Evolutionary conservation across 768 basidiomycete genomes (phyloP).

Genomic region (Tubosaeta sp.): DNA sequence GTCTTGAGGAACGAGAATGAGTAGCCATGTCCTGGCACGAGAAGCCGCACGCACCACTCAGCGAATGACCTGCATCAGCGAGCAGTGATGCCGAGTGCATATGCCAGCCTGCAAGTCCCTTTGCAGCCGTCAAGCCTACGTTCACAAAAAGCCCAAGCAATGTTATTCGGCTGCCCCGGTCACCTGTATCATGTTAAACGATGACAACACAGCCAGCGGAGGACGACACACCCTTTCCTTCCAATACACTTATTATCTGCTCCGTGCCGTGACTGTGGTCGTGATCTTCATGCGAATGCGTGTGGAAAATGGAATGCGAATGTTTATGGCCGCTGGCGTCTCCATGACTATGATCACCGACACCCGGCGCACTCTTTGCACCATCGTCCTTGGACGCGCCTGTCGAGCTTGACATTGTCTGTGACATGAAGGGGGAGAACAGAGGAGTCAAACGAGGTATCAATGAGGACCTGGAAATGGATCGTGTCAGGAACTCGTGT

Average conservation of each 20-base stretch:
- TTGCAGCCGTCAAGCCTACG: slow-evolving; percentile 72
- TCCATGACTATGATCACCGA: slow-evolving; percentile 31
- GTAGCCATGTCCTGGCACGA: slow-evolving; percentile 1
- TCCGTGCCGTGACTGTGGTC: slow-evolving; percentile 60
- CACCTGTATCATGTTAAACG: slow-evolving; percentile 42
- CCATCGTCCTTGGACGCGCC: slow-evolving; percentile 20
- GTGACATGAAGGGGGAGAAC: slow-evolving; percentile 17
- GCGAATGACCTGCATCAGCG: slow-evolving; percentile 90
- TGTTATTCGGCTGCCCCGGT: slow-evolving; percentile 80
- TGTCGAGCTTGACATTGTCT: slow-evolving; percentile 17
- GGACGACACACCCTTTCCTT: slow-evolving; percentile 53
- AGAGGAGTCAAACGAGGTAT: background rate
- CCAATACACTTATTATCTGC: slow-evolving; percentile 61
- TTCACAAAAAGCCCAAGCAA: slow-evolving; percentile 82
- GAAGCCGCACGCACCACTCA: slow-evolving; percentile 61
- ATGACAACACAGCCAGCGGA: background rate
- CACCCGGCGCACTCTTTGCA: slow-evolving; percentile 1
- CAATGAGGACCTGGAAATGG: slow-evolving; percentile 13
- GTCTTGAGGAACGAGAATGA: slow-evolving; percentile 40
- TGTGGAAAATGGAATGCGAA: slow-evolving; percentile 63
- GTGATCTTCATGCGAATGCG: slow-evolving; percentile 59
- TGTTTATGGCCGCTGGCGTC: slow-evolving; percentile 43
- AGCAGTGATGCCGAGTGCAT: slow-evolving; percentile 88
- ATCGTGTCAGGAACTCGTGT: slow-evolving; percentile 7
- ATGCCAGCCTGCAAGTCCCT: slow-evolving; percentile 85